Percentiles rank a stretch among this genome's conserved stretches.
phyloP scores from a whole-genome alignment of 1,284 basidiomycete species.

The Cystobasidium sp. region DNA sequence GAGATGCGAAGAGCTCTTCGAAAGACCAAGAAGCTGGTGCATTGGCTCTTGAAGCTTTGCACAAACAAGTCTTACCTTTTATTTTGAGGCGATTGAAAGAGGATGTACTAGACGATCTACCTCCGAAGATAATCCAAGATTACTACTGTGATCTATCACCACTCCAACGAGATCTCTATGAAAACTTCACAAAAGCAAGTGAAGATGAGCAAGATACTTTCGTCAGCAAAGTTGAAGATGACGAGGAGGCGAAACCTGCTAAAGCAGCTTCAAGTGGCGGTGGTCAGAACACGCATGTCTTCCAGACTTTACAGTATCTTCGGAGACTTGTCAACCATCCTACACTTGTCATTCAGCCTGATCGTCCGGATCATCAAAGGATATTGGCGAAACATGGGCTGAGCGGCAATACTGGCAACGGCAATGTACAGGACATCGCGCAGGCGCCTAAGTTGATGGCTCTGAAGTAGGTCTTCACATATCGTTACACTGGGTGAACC shows the following conservation, averaged over 20 bases:
- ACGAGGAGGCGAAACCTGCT: constrained; percentile 60
- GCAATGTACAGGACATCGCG: constrained; percentile 71
- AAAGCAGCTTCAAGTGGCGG: constrained; percentile 44
- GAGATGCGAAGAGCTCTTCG: constrained; percentile 83
- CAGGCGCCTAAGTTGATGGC: constrained; percentile 95
- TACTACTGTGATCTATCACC: constrained; percentile 98
- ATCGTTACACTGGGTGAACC: too few species aligned
- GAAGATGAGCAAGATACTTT: constrained; percentile 60
- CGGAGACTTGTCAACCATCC: constrained; percentile 99
- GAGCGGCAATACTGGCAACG: constrained; percentile 42
- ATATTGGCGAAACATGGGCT: constrained; percentile 67
- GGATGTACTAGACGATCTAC: constrained; percentile 92
- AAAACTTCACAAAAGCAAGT: constrained; percentile 84
- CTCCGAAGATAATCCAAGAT: constrained; percentile 99
- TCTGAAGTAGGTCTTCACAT: constrained; percentile 66
- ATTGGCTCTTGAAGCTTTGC: constrained; percentile 89
- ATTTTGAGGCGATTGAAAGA: constrained; percentile 94
- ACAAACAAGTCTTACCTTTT: constrained; percentile 99
- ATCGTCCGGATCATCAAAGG: constrained; percentile 64
- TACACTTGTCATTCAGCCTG: constrained; percentile 77
- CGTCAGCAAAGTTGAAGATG: constrained; percentile 64
- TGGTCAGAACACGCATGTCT: constrained; percentile 78
- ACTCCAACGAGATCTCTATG: constrained; percentile 89
- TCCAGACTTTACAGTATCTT: constrained; percentile 95
- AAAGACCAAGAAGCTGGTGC: constrained; percentile 93